phyloP scores from a whole-genome alignment of 495 filamentous ascomycete species.

The Xylaria longipes region DNA sequence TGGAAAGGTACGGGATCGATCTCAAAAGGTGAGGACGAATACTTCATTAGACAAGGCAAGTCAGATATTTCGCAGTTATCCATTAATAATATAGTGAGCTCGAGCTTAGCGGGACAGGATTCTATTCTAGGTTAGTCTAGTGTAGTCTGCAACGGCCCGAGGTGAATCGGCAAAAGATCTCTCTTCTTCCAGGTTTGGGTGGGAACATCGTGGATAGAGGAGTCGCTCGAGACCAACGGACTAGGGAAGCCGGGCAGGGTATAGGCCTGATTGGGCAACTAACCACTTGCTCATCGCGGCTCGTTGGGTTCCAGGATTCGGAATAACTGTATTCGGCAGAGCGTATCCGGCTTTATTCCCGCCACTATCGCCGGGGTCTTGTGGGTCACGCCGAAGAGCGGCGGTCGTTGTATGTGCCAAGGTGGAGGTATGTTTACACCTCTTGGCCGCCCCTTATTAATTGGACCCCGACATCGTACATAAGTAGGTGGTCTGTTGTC shows the following conservation, averaged over 20 bases:
- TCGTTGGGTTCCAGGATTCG: background rate
- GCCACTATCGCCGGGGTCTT: background rate
- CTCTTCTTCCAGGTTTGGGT: background rate
- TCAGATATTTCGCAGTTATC: background rate
- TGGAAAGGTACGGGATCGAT: background rate
- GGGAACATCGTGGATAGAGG: background rate
- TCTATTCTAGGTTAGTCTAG: background rate
- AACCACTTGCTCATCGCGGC: background rate
- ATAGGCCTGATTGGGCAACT: background rate
- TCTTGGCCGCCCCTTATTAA: background rate
- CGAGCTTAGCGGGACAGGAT: background rate
- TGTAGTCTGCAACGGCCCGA: background rate
- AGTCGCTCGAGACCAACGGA: background rate
- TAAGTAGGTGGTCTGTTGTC: background rate
- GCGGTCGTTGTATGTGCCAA: background rate
- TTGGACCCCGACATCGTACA: background rate
- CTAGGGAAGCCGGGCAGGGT: background rate
- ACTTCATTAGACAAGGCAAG: background rate
- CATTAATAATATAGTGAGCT: background rate
- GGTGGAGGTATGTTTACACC: background rate
- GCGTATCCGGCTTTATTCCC: conserved; percentile 12
- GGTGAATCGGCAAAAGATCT: background rate
- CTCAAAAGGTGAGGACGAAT: background rate
- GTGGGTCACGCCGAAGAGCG: background rate
- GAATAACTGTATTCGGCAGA: background rate